A percentile compares a stretch with the other conserved stretches of the same genome.
These are phyloP conservation scores for Trypanosoma congolense DNA, from an alignment of 208 protist genomes.

Conservation along the genomic window DNA sequence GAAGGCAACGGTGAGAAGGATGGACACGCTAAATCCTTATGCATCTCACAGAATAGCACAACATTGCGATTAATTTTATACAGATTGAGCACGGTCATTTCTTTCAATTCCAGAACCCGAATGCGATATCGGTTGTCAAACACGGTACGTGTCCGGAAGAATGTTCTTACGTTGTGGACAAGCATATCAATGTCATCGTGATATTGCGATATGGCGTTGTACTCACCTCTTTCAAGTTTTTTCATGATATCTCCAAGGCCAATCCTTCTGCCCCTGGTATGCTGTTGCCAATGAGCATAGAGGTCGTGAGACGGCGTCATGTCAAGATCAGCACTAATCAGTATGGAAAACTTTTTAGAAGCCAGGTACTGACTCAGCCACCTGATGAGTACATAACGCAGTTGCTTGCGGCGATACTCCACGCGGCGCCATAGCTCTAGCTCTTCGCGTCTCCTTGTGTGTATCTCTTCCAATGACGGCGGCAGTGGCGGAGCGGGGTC, in stretches of 20 bases:
- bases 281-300: slow-evolving; percentile 55
- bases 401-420: slow-evolving; percentile 74
- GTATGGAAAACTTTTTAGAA: slow-evolving; percentile 49
- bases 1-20: slow-evolving; percentile 14
- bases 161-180: slow-evolving; percentile 70
- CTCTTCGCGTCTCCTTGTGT: slow-evolving; percentile 11
- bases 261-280: slow-evolving; percentile 47
- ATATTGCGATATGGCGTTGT: slow-evolving; percentile 82
- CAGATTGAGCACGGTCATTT: slow-evolving; percentile 67
- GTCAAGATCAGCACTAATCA: slow-evolving; percentile 68
- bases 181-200: slow-evolving; percentile 79
- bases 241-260: slow-evolving; percentile 68
- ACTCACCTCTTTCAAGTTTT: slow-evolving; percentile 69
- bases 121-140: slow-evolving; percentile 59
- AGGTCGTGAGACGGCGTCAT: slow-evolving; percentile 37
- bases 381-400: slow-evolving; percentile 72
- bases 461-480: slow-evolving; percentile 18
- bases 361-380: slow-evolving; percentile 73
- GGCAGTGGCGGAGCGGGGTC: slow-evolving; percentile 18
- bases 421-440: slow-evolving; percentile 61
- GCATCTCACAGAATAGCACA: slow-evolving; percentile 74
- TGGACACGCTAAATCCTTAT: slow-evolving; percentile 58
- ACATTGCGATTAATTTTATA: slow-evolving; percentile 78
- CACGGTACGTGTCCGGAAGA: slow-evolving; percentile 61
- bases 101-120: slow-evolving; percentile 74